Evolutionary conservation across 495 filamentous ascomycete species (phyloP), one percentile per base, ranked within the genome.

Genomic region (Aspergillus avenaceus): DNA sequence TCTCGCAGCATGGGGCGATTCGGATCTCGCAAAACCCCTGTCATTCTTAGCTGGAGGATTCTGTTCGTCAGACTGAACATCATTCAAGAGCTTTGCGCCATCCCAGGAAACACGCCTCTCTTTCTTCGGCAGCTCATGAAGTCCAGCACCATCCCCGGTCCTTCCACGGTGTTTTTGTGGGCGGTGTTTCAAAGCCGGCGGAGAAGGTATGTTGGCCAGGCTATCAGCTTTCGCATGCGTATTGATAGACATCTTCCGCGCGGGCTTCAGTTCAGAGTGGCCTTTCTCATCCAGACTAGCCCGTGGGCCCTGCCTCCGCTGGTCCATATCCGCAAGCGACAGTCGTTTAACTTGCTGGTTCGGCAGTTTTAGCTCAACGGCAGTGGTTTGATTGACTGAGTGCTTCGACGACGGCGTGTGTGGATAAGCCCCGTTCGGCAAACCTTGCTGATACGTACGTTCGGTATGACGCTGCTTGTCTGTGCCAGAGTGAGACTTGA

Each of bases 21-120:
- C 50, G 4, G 45, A 21, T 29, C 63, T 57, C 4, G 42, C 5
- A 3, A 53, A 47, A 26, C 41, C 18, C 12, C 53, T 44, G 12
- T 53, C 24, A 22, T 40, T 37, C 23, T 34, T 23, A 28, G 50
- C 52, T 2, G 22, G n/a, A 31, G 36, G 29, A 38, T 63, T 46
- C 29, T 47, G 29, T 7, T 25, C 49, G 26, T 61, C 56, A 8
- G 25, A 38, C 14, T 52, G 58, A 11, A 58, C 41, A 7, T 72
- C 59, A 49, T 69, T 67, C 26, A 72, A 45, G 6, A 68, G 21
- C 26, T 73, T 74, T 21, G 71, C 62, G 8, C 67, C 71, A 42
- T 76, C 71, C 71, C 71, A 76, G 8, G 72, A 74, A 6, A 76
- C 72, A 8, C 72, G 65, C 13, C 71, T 55, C 24, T 67, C 61